A percentile compares a stretch with the other conserved stretches of the same genome.
Evolutionary conservation across 1,284 basidiomycete genomes (phyloP).

Genomic region (Trichosporon asahii): DNA sequence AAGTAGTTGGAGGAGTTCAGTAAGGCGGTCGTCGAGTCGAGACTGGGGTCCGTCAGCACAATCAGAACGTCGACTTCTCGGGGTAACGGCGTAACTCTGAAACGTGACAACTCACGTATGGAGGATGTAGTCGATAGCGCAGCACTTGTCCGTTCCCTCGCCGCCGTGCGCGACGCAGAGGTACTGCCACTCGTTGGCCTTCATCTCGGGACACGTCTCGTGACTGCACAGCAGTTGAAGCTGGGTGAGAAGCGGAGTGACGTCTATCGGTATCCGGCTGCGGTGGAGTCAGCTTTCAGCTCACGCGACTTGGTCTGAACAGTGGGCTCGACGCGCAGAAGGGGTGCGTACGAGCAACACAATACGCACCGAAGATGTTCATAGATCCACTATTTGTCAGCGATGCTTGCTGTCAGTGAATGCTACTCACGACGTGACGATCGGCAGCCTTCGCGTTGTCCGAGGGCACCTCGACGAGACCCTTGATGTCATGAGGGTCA

Average conservation of each 20-base stretch:
- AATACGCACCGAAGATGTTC: slow-evolving; percentile 76
- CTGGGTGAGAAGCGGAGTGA: slow-evolving; percentile 81
- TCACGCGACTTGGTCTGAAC: not conserved
- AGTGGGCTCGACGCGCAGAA: not conserved
- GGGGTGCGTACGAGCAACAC: not conserved
- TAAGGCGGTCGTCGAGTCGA: slow-evolving; percentile 89
- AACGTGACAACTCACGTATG: slow-evolving; percentile 61
- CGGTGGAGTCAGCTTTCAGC: not conserved
- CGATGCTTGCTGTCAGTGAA: not conserved
- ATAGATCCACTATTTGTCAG: slow-evolving; percentile 83
- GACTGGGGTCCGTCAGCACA: slow-evolving; percentile 65
- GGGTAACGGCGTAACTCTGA: not conserved
- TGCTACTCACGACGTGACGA: slow-evolving; percentile 53
- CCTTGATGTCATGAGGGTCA: slow-evolving; percentile 81
- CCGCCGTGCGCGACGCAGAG: slow-evolving; percentile 80
- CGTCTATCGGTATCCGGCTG: slow-evolving; percentile 86
- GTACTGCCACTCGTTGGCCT: slow-evolving; percentile 94
- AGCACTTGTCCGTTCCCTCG: slow-evolving; percentile 65
- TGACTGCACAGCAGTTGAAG: slow-evolving; percentile 81
- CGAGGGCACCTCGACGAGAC: slow-evolving; percentile 70
- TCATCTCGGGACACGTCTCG: slow-evolving; percentile 88
- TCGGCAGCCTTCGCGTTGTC: slow-evolving; percentile 50
- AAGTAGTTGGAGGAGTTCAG: slow-evolving; percentile 85
- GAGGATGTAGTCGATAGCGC: slow-evolving; percentile 93
- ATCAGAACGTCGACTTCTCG: slow-evolving; percentile 60